These are phyloP conservation scores for Candida krabiensis DNA, from an alignment of 805 yeast genomes.

Conservation along the genomic window DNA sequence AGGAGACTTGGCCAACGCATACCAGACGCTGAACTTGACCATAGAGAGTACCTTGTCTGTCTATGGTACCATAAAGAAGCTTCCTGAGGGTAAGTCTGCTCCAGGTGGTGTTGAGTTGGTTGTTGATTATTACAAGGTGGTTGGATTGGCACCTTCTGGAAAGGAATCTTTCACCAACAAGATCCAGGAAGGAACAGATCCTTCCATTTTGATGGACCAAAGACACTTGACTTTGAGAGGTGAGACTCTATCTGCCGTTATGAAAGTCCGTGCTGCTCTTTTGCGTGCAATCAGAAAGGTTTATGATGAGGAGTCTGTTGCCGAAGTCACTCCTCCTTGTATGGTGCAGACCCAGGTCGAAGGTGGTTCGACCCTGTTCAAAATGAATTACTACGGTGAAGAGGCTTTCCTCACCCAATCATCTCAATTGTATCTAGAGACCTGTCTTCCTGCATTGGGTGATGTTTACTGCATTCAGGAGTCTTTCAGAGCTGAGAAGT, in stretches of 20 bases:
- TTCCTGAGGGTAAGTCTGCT: conserved; percentile 96
- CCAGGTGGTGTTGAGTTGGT: conserved; percentile 95
- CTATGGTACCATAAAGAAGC: conserved; percentile 75
- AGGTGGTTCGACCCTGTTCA: conserved; percentile 96
- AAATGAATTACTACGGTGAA: conserved; percentile 92
- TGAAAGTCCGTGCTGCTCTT: conserved; percentile 89
- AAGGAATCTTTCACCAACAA: conserved; percentile 94
- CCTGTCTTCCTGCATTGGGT: conserved; percentile 93
- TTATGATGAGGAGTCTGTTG: conserved; percentile 67
- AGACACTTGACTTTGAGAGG: conserved; percentile 97
- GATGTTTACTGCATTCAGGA: conserved; percentile 98
- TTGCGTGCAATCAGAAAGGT: conserved; percentile 74
- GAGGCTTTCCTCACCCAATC: conserved; percentile 96
- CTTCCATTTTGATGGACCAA: conserved; percentile 86
- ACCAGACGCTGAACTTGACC: conserved; percentile 80
- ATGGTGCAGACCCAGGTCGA: conserved; percentile 99
- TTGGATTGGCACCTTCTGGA: conserved; percentile 95
- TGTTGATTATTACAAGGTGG: conserved; percentile 85
- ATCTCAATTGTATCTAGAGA: conserved; percentile 94
- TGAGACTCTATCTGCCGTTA: conserved; percentile 86
- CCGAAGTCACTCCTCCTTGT: conserved; percentile 98
- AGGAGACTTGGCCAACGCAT: conserved; percentile 92
- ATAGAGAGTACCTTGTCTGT: conserved; percentile 81
- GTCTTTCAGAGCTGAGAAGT: conserved; percentile 98
- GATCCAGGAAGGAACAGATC: conserved; percentile 91